Conservation (phyloP, 257 asterid species). For the Plantago ovata region DNA sequence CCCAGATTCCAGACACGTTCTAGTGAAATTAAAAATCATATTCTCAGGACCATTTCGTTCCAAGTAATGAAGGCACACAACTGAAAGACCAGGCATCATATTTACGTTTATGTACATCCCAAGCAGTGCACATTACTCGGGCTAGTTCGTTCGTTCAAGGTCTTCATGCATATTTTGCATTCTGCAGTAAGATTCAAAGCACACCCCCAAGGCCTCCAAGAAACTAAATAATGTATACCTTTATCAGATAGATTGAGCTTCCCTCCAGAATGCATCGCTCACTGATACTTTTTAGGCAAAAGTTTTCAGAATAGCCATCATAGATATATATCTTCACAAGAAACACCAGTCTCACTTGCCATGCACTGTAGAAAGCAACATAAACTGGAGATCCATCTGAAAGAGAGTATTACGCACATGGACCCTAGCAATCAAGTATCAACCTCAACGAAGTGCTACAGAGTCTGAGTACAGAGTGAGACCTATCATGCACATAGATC, state of each 20-base stretch:
- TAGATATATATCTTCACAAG: too few species aligned
- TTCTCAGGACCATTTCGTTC: neutral
- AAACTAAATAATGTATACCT: neutral
- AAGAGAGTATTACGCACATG: too few species aligned
- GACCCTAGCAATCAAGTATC: too few species aligned
- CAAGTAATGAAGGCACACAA: conserved; percentile 18
- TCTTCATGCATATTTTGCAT: conserved; percentile 14
- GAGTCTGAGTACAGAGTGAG: too few species aligned
- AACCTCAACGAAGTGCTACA: too few species aligned
- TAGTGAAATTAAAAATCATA: neutral
- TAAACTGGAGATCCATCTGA: too few species aligned
- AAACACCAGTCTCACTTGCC: too few species aligned
- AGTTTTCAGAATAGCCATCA: too few species aligned
- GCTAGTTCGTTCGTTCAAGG: conserved; percentile 5
- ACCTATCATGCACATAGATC: conserved; percentile 6
- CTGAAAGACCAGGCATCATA: conserved; percentile 6
- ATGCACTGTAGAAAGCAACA: too few species aligned
- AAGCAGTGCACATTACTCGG: conserved; percentile 21
- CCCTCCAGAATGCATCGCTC: neutral
- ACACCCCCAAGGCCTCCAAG: conserved; percentile 9
- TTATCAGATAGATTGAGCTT: neutral
- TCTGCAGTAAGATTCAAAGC: neutral
- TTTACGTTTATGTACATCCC: conserved; percentile 23
- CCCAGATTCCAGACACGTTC: neutral
- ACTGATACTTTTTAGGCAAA: neutral